Evolutionary conservation across 176 grass and related monocot species (phyloP).

Genomic region (Musa acuminata): DNA sequence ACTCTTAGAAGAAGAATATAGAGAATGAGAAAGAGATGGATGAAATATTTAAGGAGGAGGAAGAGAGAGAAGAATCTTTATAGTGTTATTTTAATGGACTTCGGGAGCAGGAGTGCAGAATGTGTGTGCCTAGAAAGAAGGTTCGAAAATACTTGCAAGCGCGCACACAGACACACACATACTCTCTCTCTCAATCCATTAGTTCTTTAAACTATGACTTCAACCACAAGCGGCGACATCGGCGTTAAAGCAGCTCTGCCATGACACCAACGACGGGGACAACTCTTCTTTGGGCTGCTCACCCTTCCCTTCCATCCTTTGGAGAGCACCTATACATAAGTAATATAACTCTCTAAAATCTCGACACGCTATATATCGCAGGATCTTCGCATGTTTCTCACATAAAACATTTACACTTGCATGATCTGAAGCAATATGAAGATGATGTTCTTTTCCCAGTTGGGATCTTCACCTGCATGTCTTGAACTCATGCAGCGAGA

Average conservation of each 20-base stretch:
- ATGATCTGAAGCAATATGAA: too few relatives aligned
- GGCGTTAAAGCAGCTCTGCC: conserved; percentile 37
- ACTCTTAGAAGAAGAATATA: neutral
- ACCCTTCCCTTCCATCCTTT: conserved; percentile 9
- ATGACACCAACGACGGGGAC: conserved; percentile 41
- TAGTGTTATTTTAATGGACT: neutral
- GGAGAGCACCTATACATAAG: neutral
- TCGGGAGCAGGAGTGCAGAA: conserved; percentile 40
- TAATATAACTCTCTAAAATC: neutral
- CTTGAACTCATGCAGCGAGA: too few relatives aligned
- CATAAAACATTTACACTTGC: too few relatives aligned
- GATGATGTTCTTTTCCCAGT: neutral
- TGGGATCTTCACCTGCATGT: too few relatives aligned
- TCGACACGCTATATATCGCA: too few relatives aligned
- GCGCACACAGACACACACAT: neutral
- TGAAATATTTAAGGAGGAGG: neutral
- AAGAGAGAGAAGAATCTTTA: neutral
- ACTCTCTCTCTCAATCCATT: conserved; percentile 4
- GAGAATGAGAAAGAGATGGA: neutral
- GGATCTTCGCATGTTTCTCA: too few relatives aligned
- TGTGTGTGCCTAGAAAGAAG: conserved; percentile 40
- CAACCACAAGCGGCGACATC: conserved; percentile 34
- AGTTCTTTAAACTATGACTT: neutral
- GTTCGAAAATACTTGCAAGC: conserved; percentile 21
- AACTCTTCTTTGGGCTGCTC: conserved; percentile 17